phyloP scores from a whole-genome alignment of 345 rosid genomes.

The Capsella bursapastoris region DNA sequence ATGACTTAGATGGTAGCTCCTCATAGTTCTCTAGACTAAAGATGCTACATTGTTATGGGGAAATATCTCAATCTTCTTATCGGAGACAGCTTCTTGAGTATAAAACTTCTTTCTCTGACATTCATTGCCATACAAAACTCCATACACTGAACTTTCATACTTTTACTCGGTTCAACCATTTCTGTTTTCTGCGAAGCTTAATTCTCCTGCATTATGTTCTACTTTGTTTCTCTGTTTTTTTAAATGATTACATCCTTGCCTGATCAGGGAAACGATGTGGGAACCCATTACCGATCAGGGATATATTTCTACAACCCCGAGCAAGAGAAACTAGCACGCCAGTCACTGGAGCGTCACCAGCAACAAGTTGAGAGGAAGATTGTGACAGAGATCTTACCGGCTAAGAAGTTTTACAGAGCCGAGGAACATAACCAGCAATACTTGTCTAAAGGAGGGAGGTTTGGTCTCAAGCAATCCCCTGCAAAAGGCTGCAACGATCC shows the following conservation, averaged over 20 bases:
- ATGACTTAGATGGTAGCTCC: too few relatives aligned
- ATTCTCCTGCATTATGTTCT: background rate
- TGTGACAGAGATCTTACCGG: conserved; percentile 85
- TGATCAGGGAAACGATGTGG: conserved; percentile 86
- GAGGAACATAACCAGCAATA: conserved; percentile 95
- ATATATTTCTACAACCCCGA: conserved; percentile 72
- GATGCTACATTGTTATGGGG: background rate
- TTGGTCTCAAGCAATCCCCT: conserved; percentile 76
- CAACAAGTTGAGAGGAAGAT: conserved; percentile 64
- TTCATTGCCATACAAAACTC: background rate
- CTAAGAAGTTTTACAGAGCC: conserved; percentile 85
- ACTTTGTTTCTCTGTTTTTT: conserved; percentile 6
- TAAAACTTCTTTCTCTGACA: conserved; percentile 11
- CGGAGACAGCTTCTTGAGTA: background rate
- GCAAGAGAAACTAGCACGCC: conserved; percentile 77
- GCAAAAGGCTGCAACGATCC: conserved; percentile 90
- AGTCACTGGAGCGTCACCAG: conserved; percentile 70
- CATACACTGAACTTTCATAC: background rate
- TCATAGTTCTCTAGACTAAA: too few relatives aligned
- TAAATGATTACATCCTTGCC: background rate
- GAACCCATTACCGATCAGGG: conserved; percentile 91
- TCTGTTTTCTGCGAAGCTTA: background rate
- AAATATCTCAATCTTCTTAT: background rate
- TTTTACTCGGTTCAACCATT: background rate
- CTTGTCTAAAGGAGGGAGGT: conserved; percentile 90